Conservation (phyloP, 2,329 filamentous ascomycete genomes). For the Lithohypha guttulata region DNA sequence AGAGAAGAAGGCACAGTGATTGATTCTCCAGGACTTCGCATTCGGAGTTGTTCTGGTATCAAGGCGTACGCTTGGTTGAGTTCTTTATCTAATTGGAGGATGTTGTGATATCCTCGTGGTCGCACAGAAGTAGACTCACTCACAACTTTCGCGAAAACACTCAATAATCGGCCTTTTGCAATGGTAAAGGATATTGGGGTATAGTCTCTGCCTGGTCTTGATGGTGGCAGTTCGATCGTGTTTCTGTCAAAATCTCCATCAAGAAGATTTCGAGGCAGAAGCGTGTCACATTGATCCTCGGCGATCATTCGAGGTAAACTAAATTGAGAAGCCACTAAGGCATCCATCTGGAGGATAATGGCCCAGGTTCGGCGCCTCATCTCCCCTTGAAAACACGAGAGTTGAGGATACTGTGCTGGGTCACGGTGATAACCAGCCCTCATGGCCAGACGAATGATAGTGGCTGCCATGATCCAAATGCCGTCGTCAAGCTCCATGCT, state of each 20-base stretch:
- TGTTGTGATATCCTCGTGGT: no score
- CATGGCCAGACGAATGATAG: slow-evolving; percentile 48
- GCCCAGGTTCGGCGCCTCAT: slow-evolving; percentile 36
- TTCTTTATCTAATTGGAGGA: no score
- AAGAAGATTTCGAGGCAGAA: slow-evolving; percentile 45
- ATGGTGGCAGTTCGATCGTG: slow-evolving; percentile 39
- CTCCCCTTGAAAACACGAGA: slow-evolving; percentile 47
- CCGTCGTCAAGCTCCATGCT: slow-evolving; percentile 43
- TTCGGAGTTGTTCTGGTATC: no score
- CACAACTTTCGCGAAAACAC: no score
- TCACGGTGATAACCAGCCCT: slow-evolving; percentile 52
- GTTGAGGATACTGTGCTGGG: slow-evolving; percentile 41
- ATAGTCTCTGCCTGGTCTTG: slow-evolving; percentile 42
- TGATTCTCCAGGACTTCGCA: no score
- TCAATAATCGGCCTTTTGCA: slow-evolving; percentile 28
- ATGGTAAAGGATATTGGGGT: slow-evolving; percentile 36
- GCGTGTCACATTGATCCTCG: slow-evolving; percentile 49
- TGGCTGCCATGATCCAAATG: slow-evolving; percentile 44
- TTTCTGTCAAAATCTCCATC: slow-evolving; percentile 50
- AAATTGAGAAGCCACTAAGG: slow-evolving; percentile 51
- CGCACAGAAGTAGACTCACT: no score
- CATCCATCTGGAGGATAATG: slow-evolving; percentile 43
- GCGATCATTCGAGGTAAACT: slow-evolving; percentile 52
- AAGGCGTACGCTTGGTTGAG: no score
- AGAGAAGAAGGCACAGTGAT: no score